phyloP scores from a whole-genome alignment of 352 stramenopile species.

The Phytophthora fragariae region DNA sequence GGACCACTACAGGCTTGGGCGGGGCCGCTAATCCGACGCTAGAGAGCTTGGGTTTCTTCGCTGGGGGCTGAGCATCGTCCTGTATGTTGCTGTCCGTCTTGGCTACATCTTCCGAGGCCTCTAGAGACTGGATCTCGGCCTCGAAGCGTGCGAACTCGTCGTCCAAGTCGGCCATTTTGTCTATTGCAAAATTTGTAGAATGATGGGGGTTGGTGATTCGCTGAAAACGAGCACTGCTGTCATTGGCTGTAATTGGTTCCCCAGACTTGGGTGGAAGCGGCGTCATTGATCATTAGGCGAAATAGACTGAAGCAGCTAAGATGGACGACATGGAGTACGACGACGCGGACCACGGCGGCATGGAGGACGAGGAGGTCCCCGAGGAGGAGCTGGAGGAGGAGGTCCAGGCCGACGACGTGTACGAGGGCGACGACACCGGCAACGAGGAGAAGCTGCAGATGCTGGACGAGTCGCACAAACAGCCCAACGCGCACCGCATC shows the following conservation, averaged over 20 bases:
- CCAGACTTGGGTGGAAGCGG: conserved; percentile 36
- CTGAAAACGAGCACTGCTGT: conserved; percentile 13
- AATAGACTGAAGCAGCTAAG: conserved; percentile 2
- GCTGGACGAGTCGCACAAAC: conserved; percentile 87
- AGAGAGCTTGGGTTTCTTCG: conserved; percentile 35
- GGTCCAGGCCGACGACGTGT: conserved; percentile 76
- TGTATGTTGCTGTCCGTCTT: conserved; percentile 23
- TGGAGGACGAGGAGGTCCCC: conserved; percentile 85
- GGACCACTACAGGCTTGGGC: conserved; percentile 40
- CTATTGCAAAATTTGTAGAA: conserved; percentile 11
- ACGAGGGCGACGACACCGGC: conserved; percentile 66
- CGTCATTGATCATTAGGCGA: conserved; percentile 1
- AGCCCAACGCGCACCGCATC: conserved; percentile 91
- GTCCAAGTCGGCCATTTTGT: conserved; percentile 68
- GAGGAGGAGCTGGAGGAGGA: conserved; percentile 81
- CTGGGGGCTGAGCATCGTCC: conserved; percentile 24
- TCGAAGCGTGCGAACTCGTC: conserved; percentile 88
- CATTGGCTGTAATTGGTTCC: conserved; percentile 30
- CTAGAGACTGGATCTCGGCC: conserved; percentile 82
- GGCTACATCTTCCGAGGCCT: conserved; percentile 25
- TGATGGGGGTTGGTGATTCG: conserved; percentile 8
- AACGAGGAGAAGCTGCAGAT: conserved; percentile 79
- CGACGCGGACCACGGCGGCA: conserved; percentile 76
- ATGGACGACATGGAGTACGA: conserved; percentile 92
- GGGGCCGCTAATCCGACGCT: neutral